Evolutionary conservation across 495 filamentous ascomycete species (phyloP), one percentile per base, ranked within the genome.

Genomic region (Penicillium maclennaniae): DNA sequence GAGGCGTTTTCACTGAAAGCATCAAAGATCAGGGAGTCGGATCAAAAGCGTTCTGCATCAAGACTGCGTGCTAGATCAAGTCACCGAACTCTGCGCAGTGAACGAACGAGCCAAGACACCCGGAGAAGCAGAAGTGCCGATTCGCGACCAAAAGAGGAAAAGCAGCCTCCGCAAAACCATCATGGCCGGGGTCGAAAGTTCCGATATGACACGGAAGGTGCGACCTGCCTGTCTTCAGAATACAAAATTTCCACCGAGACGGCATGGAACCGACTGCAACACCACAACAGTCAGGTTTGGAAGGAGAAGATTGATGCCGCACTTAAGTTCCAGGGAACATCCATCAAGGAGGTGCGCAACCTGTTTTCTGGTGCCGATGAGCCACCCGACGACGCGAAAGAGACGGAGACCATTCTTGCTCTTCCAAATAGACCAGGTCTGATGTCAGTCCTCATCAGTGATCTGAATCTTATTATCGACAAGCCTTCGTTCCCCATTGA

Each of bases 221-320:
- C 76, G 31, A 79, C 82, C 34, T 80, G 78, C 38, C 74, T 97
- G 49, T 89, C 83, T 43, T 83, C 81, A 7, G 78, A 76, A 26
- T 79, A 87, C 1, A 84, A 85, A 20, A 77, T 95, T 17, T 83
- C 87, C 0, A 80, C 85, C 37, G 79, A 85, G 5, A 83, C 88
- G 44, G 95, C 95, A 12, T 81, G 81, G 72, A 76, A 84, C 42
- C 87, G 79, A 51, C 78, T 99, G 15, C 78, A 92, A 51, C 71
- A 83, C 43, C 83, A 92, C 60, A 95, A 97, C 69, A 83, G 93
- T 3, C 84, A 87, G 61, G 90, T 85, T 42, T 99, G 93, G 93
- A 96, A 93, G 69, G 85, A 83, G 54, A 85, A 92, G 34, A 96
- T 99, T 42, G 91, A 96, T 60, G 77, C 78, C 49, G 83, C 85